Conservation (phyloP, 768 basidiomycete genomes). For the Boletus pseudopeckii region DNA sequence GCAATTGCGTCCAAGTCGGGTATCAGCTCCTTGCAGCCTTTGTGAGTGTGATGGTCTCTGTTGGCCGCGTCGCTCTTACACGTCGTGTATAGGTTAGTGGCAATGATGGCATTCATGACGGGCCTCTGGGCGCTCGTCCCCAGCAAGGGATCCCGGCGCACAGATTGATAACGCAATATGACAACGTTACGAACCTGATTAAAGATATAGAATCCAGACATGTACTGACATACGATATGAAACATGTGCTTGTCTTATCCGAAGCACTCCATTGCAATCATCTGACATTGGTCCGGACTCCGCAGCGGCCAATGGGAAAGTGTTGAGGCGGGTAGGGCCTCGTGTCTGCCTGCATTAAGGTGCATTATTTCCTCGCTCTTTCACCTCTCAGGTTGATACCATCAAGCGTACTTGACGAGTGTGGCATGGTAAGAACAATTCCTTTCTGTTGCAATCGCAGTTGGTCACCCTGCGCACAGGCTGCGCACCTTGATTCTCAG, state of each 20-base stretch:
- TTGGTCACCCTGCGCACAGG: neutral
- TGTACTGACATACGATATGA: neutral
- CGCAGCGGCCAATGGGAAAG: neutral
- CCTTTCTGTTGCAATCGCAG: too few species aligned
- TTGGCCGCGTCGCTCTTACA: neutral
- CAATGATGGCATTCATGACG: slow-evolving; percentile 43
- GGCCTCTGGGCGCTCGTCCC: slow-evolving; percentile 43
- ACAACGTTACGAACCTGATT: too few species aligned
- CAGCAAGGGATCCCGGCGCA: slow-evolving; percentile 20
- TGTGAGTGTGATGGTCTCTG: slow-evolving; percentile 17
- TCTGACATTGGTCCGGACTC: neutral
- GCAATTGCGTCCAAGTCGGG: slow-evolving; percentile 60
- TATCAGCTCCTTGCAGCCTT: slow-evolving; percentile 39
- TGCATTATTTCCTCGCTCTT: neutral
- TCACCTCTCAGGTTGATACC: neutral
- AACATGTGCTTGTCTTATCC: neutral
- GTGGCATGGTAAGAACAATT: neutral
- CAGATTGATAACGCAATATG: slow-evolving; percentile 11
- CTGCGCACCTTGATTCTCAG: neutral
- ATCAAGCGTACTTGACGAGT: neutral
- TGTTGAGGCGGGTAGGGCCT: too few species aligned
- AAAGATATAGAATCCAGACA: neutral
- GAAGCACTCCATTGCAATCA: neutral
- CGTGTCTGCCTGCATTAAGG: neutral
- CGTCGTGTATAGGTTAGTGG: slow-evolving; percentile 24